phyloP scores from a whole-genome alignment of 1,284 basidiomycete genomes.

The Rugosomyces carneus region DNA sequence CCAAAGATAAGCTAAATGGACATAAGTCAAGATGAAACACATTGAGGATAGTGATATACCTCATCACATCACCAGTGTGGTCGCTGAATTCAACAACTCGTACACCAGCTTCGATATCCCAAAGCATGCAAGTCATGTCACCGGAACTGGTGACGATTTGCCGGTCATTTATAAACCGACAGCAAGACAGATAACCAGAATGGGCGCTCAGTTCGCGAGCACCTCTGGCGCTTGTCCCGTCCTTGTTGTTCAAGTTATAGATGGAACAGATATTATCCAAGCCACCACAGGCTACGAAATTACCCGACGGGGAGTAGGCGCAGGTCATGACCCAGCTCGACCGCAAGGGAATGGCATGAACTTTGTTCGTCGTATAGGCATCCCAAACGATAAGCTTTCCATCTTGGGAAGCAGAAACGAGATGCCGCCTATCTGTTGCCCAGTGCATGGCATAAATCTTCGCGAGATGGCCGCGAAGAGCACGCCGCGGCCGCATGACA shows the following conservation, averaged over 20 bases:
- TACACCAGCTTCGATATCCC: slow-evolving; percentile 97
- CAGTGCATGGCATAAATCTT: slow-evolving; percentile 99
- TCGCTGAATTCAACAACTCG: slow-evolving; percentile 96
- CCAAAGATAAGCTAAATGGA: slow-evolving; percentile 78
- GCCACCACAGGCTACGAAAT: slow-evolving; percentile 97
- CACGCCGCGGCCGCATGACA: slow-evolving; percentile 91
- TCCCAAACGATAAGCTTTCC: slow-evolving; percentile 99
- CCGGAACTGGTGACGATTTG: slow-evolving; percentile 97
- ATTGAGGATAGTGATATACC: slow-evolving; percentile 39
- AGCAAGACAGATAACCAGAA: slow-evolving; percentile 96
- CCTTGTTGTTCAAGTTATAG: slow-evolving; percentile 84
- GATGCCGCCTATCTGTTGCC: slow-evolving; percentile 93
- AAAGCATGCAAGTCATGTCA: slow-evolving; percentile 99
- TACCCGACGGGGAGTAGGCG: slow-evolving; percentile 95
- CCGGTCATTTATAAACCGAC: slow-evolving; percentile 96
- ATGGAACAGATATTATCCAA: slow-evolving; percentile 99
- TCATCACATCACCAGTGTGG: slow-evolving; percentile 99
- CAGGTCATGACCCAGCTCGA: slow-evolving; percentile 99
- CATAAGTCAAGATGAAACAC: slow-evolving; percentile 12
- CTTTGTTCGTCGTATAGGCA: slow-evolving; percentile 99
- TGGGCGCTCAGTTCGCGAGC: slow-evolving; percentile 93
- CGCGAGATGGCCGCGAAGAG: slow-evolving; percentile 93
- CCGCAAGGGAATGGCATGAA: slow-evolving; percentile 95
- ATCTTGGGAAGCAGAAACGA: slow-evolving; percentile 98
- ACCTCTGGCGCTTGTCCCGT: slow-evolving; percentile 63